phyloP scores from a whole-genome alignment of 2,329 filamentous ascomycete genomes.

The Aspergillus sojae region DNA sequence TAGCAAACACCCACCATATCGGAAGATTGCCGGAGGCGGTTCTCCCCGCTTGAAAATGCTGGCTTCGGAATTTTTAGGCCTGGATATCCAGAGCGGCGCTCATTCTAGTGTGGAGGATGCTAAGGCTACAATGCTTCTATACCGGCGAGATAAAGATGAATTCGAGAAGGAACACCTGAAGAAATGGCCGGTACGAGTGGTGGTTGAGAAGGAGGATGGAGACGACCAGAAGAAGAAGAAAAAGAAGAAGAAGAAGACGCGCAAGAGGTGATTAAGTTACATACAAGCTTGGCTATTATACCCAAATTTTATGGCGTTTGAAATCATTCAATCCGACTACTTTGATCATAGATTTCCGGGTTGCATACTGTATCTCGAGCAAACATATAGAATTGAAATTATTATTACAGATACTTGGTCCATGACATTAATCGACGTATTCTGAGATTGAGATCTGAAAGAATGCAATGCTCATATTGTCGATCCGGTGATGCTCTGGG shows the following conservation, averaged over 20 bases:
- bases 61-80: constrained; percentile 58
- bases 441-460: neutral
- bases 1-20: constrained; percentile 73
- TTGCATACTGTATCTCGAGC: neutral
- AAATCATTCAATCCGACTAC: neutral
- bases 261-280: constrained; percentile 41
- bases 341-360: neutral
- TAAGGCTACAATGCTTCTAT: constrained; percentile 85
- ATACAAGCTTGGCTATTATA: constrained; percentile 19
- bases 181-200: constrained; percentile 57
- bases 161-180: constrained; percentile 82
- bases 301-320: constrained; percentile 17
- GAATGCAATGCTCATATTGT: neutral
- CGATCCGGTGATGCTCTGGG: neutral
- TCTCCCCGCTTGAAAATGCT: constrained; percentile 59
- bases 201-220: constrained; percentile 36
- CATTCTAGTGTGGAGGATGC: constrained; percentile 75
- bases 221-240: constrained; percentile 45
- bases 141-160: constrained; percentile 76
- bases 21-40: constrained; percentile 56
- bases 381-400: neutral
- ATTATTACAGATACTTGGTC: neutral
- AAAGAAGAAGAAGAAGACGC: constrained; percentile 51
- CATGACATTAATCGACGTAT: neutral
- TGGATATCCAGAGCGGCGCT: constrained; percentile 62